A percentile compares a stretch with the other conserved stretches of the same genome.
phyloP scores from a whole-genome alignment of 345 rosid species.

The Barbarea vulgaris region DNA sequence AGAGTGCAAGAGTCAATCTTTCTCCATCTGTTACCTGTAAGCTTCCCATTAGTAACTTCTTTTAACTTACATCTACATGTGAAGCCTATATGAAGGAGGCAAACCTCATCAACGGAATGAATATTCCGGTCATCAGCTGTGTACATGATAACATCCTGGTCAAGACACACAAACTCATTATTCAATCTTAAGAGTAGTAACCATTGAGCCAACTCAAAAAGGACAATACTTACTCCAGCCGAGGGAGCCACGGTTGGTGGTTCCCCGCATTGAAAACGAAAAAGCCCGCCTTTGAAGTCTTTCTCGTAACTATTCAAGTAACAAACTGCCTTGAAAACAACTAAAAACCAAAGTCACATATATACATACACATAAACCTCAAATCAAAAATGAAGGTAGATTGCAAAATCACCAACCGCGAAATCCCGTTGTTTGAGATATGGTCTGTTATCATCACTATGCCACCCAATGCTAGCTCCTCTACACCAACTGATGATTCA shows the following conservation, averaged over 20 bases:
- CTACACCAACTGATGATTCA: conserved; percentile 71
- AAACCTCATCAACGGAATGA: conserved; percentile 93
- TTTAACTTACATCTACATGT: not conserved
- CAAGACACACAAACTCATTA: conserved; percentile 7
- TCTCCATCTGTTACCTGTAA: conserved; percentile 77
- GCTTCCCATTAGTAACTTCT: conserved; percentile 20
- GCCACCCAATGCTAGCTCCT: conserved; percentile 98
- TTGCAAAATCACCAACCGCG: conserved; percentile 49
- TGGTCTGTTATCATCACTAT: conserved; percentile 84
- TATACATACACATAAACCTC: not conserved
- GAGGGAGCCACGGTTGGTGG: conserved; percentile 61
- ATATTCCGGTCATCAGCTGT: conserved; percentile 83
- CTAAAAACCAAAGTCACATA: conserved; percentile 36
- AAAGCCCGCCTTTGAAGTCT: conserved; percentile 81
- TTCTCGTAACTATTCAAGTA: conserved; percentile 72
- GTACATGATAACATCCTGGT: conserved; percentile 82
- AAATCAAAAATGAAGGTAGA: not conserved
- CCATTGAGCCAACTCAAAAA: not conserved
- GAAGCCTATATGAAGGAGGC: not conserved
- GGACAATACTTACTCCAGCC: conserved; percentile 65
- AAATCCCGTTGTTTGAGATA: conserved; percentile 85
- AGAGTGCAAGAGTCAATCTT: conserved; percentile 82
- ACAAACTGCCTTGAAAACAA: conserved; percentile 79
- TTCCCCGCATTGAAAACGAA: conserved; percentile 84
- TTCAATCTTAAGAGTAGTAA: not conserved